Conservation (phyloP, 768 basidiomycete genomes). For the Hydnum rufescens region DNA sequence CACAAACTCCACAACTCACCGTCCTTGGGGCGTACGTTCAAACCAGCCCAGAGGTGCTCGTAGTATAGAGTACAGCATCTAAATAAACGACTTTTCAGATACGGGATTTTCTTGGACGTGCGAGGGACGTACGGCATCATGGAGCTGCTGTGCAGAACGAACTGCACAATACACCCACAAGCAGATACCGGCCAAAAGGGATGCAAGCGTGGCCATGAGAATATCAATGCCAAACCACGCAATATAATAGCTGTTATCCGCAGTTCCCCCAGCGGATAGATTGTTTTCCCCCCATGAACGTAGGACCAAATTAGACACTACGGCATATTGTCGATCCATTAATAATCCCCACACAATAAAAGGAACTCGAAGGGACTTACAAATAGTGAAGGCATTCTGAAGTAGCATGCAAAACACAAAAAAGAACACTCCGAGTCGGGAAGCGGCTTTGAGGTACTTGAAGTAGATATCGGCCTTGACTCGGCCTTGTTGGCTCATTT, state of each 20-base stretch:
- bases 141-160: slow-evolving; percentile 50
- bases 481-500: slow-evolving; percentile 44
- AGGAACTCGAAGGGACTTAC: slow-evolving; percentile 1
- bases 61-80: slow-evolving; percentile 71
- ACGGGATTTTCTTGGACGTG: not conserved
- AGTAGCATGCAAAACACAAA: slow-evolving; percentile 35
- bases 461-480: slow-evolving; percentile 62
- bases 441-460: slow-evolving; percentile 63
- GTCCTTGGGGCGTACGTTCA: slow-evolving; percentile 70
- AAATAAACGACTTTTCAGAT: not conserved
- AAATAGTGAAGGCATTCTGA: slow-evolving; percentile 40
- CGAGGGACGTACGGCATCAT: slow-evolving; percentile 39
- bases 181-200: slow-evolving; percentile 36
- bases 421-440: slow-evolving; percentile 42
- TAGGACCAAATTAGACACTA: slow-evolving; percentile 28
- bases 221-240: slow-evolving; percentile 50
- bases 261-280: slow-evolving; percentile 33
- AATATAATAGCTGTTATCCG: slow-evolving; percentile 36
- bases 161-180: slow-evolving; percentile 66
- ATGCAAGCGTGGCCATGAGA: slow-evolving; percentile 32
- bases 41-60: slow-evolving; percentile 75
- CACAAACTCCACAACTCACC: slow-evolving; percentile 29
- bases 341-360: not conserved
- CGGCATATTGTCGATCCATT: not conserved
- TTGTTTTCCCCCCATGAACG: slow-evolving; percentile 73